These are phyloP conservation scores for Ustilago esculenta DNA, from an alignment of 1,284 basidiomycete species.

Conservation along the genomic window DNA sequence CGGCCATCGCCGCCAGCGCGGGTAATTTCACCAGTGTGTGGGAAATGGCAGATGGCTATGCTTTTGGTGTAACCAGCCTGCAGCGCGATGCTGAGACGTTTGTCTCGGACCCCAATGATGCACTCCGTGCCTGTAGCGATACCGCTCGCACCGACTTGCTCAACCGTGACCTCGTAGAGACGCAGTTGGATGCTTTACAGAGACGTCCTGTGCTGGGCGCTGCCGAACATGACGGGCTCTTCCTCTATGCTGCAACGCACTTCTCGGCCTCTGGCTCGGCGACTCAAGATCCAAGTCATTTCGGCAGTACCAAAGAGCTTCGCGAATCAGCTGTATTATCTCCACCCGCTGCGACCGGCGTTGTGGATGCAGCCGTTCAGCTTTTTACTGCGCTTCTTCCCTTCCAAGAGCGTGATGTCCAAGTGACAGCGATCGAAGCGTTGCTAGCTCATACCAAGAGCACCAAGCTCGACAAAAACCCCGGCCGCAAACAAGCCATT, in stretches of 20 bases:
- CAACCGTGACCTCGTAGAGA: constrained; percentile 82
- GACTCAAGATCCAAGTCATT: constrained; percentile 13
- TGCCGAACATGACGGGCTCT: constrained; percentile 85
- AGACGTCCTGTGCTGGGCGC: constrained; percentile 83
- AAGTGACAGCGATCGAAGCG: constrained; percentile 76
- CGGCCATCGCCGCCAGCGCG: constrained; percentile 86
- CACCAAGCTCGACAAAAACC: constrained; percentile 84
- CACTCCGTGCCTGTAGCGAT: constrained; percentile 24
- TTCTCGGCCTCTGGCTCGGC: background rate
- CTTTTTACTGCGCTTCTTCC: constrained; percentile 82
- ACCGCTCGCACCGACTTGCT: constrained; percentile 70
- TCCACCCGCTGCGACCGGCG: constrained; percentile 81
- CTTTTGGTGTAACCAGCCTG: constrained; percentile 86
- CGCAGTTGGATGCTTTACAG: constrained; percentile 78
- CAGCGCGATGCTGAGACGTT: constrained; percentile 65
- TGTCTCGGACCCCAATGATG: constrained; percentile 41
- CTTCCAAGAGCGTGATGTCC: constrained; percentile 78
- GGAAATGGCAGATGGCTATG: constrained; percentile 87
- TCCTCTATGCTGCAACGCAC: constrained; percentile 71
- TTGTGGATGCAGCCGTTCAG: constrained; percentile 87
- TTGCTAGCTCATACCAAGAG: constrained; percentile 75
- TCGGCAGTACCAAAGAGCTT: constrained; percentile 9
- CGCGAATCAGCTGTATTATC: constrained; percentile 74
- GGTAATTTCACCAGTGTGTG: constrained; percentile 87
- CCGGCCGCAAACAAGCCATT: constrained; percentile 87